Evolutionary conservation across 768 basidiomycete genomes (phyloP).

Genomic region (Bullera alba): DNA sequence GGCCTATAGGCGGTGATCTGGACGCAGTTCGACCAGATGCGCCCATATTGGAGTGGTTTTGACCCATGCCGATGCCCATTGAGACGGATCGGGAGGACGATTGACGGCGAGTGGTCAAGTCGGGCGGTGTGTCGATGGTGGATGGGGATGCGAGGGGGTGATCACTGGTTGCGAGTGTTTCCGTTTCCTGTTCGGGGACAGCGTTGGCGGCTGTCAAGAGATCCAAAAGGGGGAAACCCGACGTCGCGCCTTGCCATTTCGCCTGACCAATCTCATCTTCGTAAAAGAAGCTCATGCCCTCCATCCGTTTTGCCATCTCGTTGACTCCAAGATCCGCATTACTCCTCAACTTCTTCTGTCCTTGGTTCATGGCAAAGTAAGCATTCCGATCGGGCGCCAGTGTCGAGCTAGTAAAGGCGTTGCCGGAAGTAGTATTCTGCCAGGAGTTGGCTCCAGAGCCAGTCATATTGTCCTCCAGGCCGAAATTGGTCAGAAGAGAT

Average conservation of each 20-base stretch:
- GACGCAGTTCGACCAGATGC: no score
- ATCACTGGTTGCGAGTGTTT: constrained; percentile 25
- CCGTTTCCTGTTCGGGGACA: constrained; percentile 2
- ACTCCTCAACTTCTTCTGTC: constrained; percentile 3
- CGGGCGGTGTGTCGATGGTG: neutral
- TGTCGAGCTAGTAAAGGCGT: neutral
- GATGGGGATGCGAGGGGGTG: constrained; percentile 24
- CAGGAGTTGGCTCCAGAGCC: neutral
- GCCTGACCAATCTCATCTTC: constrained; percentile 47
- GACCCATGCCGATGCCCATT: no score
- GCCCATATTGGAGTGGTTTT: no score
- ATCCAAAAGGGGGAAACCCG: constrained; percentile 81
- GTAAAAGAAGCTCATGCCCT: constrained; percentile 47
- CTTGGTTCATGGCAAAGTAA: neutral
- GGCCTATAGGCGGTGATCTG: neutral
- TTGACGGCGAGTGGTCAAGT: no score
- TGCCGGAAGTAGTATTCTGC: neutral
- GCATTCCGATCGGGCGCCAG: constrained; percentile 7
- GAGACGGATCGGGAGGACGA: no score
- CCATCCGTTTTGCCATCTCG: constrained; percentile 41
- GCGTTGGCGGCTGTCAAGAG: constrained; percentile 51
- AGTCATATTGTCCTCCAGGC: neutral
- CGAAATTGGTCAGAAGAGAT: constrained; percentile 1
- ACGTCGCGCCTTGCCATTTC: constrained; percentile 62
- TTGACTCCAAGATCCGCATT: constrained; percentile 31